Evolutionary conservation across 495 filamentous ascomycete species (phyloP).

Genomic region (Penicillium lividum): DNA sequence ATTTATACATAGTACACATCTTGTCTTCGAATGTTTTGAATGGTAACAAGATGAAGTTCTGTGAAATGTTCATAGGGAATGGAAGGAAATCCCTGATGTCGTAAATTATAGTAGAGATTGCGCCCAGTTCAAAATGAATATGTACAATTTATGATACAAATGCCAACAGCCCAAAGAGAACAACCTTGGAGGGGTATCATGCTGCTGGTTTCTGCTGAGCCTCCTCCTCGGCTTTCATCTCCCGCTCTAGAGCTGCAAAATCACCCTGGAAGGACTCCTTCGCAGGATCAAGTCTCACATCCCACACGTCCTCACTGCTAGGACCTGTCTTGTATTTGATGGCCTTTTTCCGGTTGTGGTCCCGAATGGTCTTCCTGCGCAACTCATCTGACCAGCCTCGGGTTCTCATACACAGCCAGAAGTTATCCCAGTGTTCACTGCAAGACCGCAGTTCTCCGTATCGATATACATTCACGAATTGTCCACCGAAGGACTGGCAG

Average conservation of each 20-base stretch:
- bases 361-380: constrained; percentile 60
- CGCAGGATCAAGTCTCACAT: constrained; percentile 56
- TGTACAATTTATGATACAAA: constrained; percentile 18
- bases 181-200: constrained; percentile 11
- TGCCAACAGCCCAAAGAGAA: not conserved
- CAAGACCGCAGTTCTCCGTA: constrained; percentile 74
- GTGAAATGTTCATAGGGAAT: constrained; percentile 3
- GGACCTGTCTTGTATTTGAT: constrained; percentile 69
- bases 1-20: not conserved
- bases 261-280: constrained; percentile 58
- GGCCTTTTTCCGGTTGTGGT: constrained; percentile 71
- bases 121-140: constrained; percentile 5
- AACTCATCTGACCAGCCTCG: constrained; percentile 44
- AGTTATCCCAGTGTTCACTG: constrained; percentile 80
- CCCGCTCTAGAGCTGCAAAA: constrained; percentile 56
- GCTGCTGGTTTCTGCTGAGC: constrained; percentile 16
- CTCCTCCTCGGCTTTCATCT: constrained; percentile 52
- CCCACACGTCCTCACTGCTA: constrained; percentile 95
- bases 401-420: constrained; percentile 96
- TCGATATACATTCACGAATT: constrained; percentile 86
- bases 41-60: not conserved
- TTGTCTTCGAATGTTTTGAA: no score
- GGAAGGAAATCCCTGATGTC: not conserved
- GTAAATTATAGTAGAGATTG: constrained; percentile 14
- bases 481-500: constrained; percentile 89